Base-by-base conservation (phyloP, 768 basidiomycete species). In the Porphyrellus cyaneotinctus region DNA sequence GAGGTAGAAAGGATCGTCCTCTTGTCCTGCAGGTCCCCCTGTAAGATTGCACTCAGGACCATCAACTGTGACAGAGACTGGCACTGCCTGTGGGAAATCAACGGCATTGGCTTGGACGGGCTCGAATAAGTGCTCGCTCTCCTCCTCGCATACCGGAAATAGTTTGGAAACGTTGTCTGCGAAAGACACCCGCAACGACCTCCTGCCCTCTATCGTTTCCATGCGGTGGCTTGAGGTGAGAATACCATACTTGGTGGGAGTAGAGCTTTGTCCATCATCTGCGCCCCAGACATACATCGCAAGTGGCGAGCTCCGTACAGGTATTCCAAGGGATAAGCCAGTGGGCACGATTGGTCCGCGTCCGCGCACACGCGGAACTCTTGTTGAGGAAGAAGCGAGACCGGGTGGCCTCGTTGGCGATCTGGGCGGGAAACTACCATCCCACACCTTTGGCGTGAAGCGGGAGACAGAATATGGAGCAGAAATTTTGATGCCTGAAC, bases 241-340 rank as follows among this genome's bases (percentile, higher is more conserved):
- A 20, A 48, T 53, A 49, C 60, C 61, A 47, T 61, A 51, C 49
- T 56, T 62, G 44, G 53, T 44, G 2, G 47, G 48, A 14, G 50
- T 53, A 26, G 53, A 53, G 37, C 59, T 62, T 23, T 66, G 71
- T 33, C 59, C 65, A n/a, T 75, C 74, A n/a, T 73, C 71, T 2
- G 67, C 65, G 26, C 69, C 64, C 72, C 77, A 76, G 26, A 62
- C 63, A 45, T 64, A 63, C 49, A 61, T 62, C 6, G 74, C 74
- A 22, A 87, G 74, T 2, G 78, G 78, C 15, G 83, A 85, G 51
- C 77, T 76, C 22, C 62, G 71, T 55, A 74, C 66, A 0, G 84
- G 83, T 41, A 70, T 72, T 12, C 78, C 75, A 47, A 87, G 72
- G 1, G 76, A 79, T 50, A 81, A 36, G 32, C 75, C 71, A 13